Evolutionary conservation across 1,284 basidiomycete genomes (phyloP), one percentile per base, ranked within the genome.

Genomic region (Ceratobasidium sp.): DNA sequence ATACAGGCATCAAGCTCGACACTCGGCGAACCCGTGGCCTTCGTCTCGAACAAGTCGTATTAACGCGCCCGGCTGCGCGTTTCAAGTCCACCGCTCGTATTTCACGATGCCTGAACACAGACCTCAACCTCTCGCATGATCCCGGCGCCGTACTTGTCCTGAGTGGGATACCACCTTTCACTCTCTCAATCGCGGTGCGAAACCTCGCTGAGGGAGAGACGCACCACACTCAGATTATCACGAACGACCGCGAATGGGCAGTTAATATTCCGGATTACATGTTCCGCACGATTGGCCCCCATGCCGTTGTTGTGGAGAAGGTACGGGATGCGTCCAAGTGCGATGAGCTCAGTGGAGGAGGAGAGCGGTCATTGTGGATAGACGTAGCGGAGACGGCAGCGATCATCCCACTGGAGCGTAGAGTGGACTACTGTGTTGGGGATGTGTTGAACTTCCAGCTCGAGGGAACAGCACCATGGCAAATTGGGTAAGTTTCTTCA

Each of bases 381-480:
- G 94, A 98, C 76, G 95, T 98, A 11, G 94, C 95, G 6, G 97
- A 98, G 82, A 95, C 94, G 1, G 97, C 97, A 8, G 90, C 94
- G 9, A 96, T 99, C 74, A 87, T 95, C 43, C 89, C 96, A 0
- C 89, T 95, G 75, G 91, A 92, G 76, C 84, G 90, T 54, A 87
- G 90, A 62, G 85, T 85, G 75, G 91, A 98, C 80, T 91, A 93
- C 77, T 99, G 97, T 81, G 92, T 95, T 9, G 97, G 96, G 30
- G 96, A 98, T 77, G 86, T 89, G 59, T 87, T 94, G 11, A 94
- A 95, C 76, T 98, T 97, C 85, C 89, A 96, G 78, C 84, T 99
- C 21, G 95, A 98, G 82, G 97, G 97, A 64, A 93, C 89, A 57
- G 90, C 96, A n/a, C 96, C 97, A 1, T 99, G 97, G 96, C 91